Evolutionary conservation across 495 filamentous ascomycete species (phyloP).

Genomic region (Podospora bellae-mahoneyi): DNA sequence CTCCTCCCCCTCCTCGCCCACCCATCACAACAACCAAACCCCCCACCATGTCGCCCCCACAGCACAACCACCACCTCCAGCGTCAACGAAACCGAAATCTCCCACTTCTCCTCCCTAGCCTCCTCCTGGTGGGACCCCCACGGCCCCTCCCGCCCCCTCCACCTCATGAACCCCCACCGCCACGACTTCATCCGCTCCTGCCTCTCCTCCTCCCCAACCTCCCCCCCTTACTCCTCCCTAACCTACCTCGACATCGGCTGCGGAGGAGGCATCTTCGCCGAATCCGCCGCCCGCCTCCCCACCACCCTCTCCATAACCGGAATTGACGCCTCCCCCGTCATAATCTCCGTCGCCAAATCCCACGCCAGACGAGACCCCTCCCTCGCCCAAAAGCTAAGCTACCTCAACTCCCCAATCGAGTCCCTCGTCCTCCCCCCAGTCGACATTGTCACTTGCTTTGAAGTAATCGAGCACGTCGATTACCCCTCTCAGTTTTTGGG

Average conservation of each 20-base stretch:
- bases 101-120: slow-evolving; percentile 91
- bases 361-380: slow-evolving; percentile 71
- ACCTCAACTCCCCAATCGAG: slow-evolving; percentile 70
- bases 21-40: slow-evolving; percentile 7
- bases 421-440: slow-evolving; percentile 52
- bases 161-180: slow-evolving; percentile 96
- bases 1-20: slow-evolving; percentile 10
- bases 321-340: slow-evolving; percentile 77
- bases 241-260: slow-evolving; percentile 91
- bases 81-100: slow-evolving; percentile 81
- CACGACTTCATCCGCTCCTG: slow-evolving; percentile 85
- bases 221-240: slow-evolving; percentile 32
- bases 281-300: slow-evolving; percentile 76
- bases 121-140: slow-evolving; percentile 97
- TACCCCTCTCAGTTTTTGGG: slow-evolving; percentile 67
- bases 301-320: slow-evolving; percentile 67
- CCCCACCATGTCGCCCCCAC: slow-evolving; percentile 9
- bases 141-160: slow-evolving; percentile 85
- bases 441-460: slow-evolving; percentile 83
- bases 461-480: slow-evolving; percentile 89
- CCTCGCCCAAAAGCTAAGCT: slow-evolving; percentile 57
- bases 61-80: slow-evolving; percentile 43
- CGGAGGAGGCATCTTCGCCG: slow-evolving; percentile 94
- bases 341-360: slow-evolving; percentile 70
- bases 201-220: slow-evolving; percentile 36